Evolutionary conservation across 2,329 filamentous ascomycete genomes (phyloP), one percentile per base, ranked within the genome.

Genomic region (Ceratocystis destructans): DNA sequence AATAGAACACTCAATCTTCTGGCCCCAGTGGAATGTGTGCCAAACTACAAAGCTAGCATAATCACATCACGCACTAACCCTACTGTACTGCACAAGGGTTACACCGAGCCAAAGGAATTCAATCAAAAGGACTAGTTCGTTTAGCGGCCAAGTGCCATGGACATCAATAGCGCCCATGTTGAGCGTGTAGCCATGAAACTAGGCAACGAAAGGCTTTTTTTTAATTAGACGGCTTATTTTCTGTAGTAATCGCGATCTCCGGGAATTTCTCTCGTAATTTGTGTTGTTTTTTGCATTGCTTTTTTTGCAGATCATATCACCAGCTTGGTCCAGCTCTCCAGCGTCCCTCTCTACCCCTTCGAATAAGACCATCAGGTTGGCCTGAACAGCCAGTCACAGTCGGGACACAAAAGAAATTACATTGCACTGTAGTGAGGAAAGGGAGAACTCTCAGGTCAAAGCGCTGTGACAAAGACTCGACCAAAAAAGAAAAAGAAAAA

Each of bases 331-430:
- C 37, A 15, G 37, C 37, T 41, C 4, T 3, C 37, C 37, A 15
- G 10, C 37, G 37, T 57, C 22, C 53, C 28, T 55, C 25, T 55
- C 20, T 20, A 22, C 46, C 46, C 46, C 53, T 57, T 28, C 28
- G 15, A 57, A 57, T 33, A 31, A 31, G 28, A 33, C 22, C 5
- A 31, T 8, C 25, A n/a, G n/a, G 31, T 33, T 57, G 53, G 22
- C 5, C 20, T 57, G 33, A n/a, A 37, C 28, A 53, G 48, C 48
- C 7, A 53, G 48, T 41, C 37, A 41, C 37, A 3, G 37, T 15
- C 37, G 22, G 48, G 25, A 53, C 33, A 59, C 12, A 37, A 59
- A 59, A 33, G 55, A 59, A 59, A 59, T 59, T 59, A 59, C 28
- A 59, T 59, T 59, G 20, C 28, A 37, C 55, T 33, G 55, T 59